Evolutionary conservation across 2,329 filamentous ascomycete genomes (phyloP), one percentile per base, ranked within the genome.

Genomic region (Fusarium chaquense): DNA sequence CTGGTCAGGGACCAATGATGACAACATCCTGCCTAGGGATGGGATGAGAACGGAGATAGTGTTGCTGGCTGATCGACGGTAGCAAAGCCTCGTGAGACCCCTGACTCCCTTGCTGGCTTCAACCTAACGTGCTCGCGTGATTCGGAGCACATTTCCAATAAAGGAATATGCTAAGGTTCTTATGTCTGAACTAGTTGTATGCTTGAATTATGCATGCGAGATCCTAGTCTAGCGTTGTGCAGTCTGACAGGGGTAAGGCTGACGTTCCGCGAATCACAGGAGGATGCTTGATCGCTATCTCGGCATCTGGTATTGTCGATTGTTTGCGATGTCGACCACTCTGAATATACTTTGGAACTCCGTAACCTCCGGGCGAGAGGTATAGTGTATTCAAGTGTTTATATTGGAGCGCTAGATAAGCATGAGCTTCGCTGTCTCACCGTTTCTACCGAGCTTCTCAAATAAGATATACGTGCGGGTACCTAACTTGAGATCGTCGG

Each of bases 171-270:
- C 45, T 15, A 36, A 65, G 62, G 62, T 54, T 45, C 62, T 66
- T 65, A 66, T 65, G 62, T 65, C 43, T 53, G 36, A 30, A 55
- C 62, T 66, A 65, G 35, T 36, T 49, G 43, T 66, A 65, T 65
- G 62, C 62, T 65, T 65, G 43, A 40, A 61, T 65, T 66, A 66
- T 66, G 62, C 62, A 61, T 61, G 62, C 62, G 20, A 12, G 32
- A 54, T 40, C 61, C 43, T 54, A 16, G 43, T 28, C 50, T 65
- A 61, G 62, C 62, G 62, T 26, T 35, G 36, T 24, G n/a, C 54
- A 61, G 47, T 24, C 7, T 28, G 43, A 32, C 62, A 44, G 41
- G 55, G 55, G 36, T 58, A 33, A 52, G 49, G 15, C 26, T 6
- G n/a, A 22, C 28, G 52, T 61, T 61, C 62, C 62, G 62, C 62